Base-by-base conservation (phyloP, 2,329 filamentous ascomycete genomes). In the Trichoderma sp. region DNA sequence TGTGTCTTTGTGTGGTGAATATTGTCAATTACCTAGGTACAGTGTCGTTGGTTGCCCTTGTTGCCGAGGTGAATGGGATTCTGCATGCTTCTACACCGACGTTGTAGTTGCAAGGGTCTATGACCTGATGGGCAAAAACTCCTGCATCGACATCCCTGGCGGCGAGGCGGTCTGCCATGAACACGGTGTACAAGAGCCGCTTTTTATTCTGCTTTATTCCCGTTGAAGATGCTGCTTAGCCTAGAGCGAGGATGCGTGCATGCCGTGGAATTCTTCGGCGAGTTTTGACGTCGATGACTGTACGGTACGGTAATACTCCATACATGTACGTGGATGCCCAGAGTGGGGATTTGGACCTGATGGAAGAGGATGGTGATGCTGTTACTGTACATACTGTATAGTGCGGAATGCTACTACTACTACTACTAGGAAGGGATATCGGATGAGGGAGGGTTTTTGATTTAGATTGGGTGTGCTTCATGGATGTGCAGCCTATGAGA, bases 121-220 rank as follows among this genome's bases (percentile, higher is more conserved):
- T 57, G 61, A 52, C n/a, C 19, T 39, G 35, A 19, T 42, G n/a
- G 59, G 29, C 42, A 48, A 13, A 13, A 57, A 32, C 61, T 64
- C 61, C 61, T 65, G 52, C 61, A 45, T 56, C 32, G 25, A 9
- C 37, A 65, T 65, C 61, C 61, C 60, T 65, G 61, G 61, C 61
- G 9, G 27, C 27, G 61, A 64, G 34, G 61, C 61, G 61, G 61
- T 64, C 59, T 52, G 61, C 61, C 61, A 45, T 39, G 61, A 64
- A 64, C 50, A 54, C 35, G 50, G 35, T 56, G 61, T 45, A 64
- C 59, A 60, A 63, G 59, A n/a, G 42, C 19, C 59, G 34, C 37
- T 57, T 54, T 39, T n/a, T 32, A 3, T 42, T 3, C 9, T n/a
- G 15, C 9, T 32, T 48, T 48, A 48, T 48, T 48, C 42, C 42